Evolutionary conservation across 768 basidiomycete species (phyloP).

Genomic region (Pleurotus salmoneostramineus): DNA sequence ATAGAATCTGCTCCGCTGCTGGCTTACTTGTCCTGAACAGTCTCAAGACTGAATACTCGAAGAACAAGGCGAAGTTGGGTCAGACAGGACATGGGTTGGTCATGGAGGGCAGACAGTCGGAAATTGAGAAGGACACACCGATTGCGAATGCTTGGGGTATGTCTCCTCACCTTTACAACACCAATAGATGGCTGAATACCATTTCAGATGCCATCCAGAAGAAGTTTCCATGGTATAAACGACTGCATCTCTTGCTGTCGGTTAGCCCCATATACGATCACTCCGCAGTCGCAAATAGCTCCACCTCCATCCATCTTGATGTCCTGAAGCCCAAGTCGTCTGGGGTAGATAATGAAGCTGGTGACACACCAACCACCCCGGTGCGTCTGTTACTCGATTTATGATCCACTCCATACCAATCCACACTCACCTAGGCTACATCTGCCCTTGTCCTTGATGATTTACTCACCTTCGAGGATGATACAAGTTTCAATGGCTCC

Average conservation of each 20-base stretch:
- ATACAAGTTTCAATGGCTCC: too few species aligned
- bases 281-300: constrained; percentile 16
- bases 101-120: neutral
- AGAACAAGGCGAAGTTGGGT: neutral
- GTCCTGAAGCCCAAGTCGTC: neutral
- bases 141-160: constrained; percentile 8
- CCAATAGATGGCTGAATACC: neutral
- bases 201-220: constrained; percentile 15
- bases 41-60: neutral
- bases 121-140: neutral
- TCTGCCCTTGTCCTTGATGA: too few species aligned
- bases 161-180: neutral
- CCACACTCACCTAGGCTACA: too few species aligned
- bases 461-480: too few species aligned
- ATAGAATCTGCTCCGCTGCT: neutral
- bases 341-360: neutral
- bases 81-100: neutral
- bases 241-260: constrained; percentile 15
- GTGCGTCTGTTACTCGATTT: too few species aligned
- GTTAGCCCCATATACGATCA: constrained; percentile 16
- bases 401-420: too few species aligned
- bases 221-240: constrained; percentile 22
- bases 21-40: neutral
- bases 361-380: too few species aligned
- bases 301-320: constrained; percentile 12